phyloP scores from a whole-genome alignment of 441 rosid species.

The Brassica balearica region DNA sequence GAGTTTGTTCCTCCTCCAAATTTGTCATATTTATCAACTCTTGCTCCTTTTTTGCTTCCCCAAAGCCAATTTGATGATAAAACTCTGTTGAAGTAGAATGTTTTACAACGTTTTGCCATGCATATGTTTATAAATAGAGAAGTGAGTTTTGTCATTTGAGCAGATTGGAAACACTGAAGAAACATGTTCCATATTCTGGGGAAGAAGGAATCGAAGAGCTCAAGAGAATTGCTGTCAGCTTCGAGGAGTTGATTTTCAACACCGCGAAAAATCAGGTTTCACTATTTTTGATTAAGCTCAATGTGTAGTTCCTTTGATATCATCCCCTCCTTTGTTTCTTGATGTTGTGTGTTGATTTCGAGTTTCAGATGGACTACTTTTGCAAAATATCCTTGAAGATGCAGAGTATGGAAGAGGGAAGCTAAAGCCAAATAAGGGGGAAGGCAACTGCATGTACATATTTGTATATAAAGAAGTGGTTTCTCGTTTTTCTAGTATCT shows the following conservation, averaged over 20 bases:
- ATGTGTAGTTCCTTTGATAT: not conserved
- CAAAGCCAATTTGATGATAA: not conserved
- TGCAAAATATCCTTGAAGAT: slow-evolving; percentile 17
- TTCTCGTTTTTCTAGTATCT: too few relatives aligned
- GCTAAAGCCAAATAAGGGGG: slow-evolving; percentile 1
- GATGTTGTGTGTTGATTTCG: not conserved
- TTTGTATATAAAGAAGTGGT: not conserved
- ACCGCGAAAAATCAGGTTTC: slow-evolving; percentile 61
- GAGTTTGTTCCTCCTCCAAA: too few relatives aligned
- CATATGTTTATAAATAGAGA: not conserved
- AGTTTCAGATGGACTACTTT: slow-evolving; percentile 32
- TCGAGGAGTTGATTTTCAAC: slow-evolving; percentile 66
- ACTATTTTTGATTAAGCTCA: not conserved
- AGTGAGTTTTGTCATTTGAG: not conserved
- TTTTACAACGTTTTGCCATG: not conserved
- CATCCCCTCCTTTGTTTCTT: not conserved
- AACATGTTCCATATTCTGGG: slow-evolving; percentile 60
- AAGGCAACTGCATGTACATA: not conserved
- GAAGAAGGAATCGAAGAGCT: slow-evolving; percentile 66
- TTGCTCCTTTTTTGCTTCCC: not conserved
- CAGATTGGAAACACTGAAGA: slow-evolving; percentile 66
- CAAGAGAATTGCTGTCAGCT: slow-evolving; percentile 62
- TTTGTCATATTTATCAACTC: too few relatives aligned
- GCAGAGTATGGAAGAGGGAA: not conserved
- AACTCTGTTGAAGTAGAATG: not conserved